These are phyloP conservation scores for Fusarium goolgardi DNA, from an alignment of 2,329 filamentous ascomycete species.

Conservation along the genomic window DNA sequence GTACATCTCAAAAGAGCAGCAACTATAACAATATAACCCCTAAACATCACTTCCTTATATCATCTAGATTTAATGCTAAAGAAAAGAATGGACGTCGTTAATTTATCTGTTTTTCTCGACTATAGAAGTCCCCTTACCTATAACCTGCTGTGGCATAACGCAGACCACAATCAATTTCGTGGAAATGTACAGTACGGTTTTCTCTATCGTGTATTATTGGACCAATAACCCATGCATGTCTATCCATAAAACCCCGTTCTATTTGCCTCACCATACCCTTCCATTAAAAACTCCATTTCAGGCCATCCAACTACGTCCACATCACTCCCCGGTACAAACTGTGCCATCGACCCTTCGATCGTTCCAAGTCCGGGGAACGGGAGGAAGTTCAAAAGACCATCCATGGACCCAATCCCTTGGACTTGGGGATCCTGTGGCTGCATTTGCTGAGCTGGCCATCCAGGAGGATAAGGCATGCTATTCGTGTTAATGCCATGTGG, in stretches of 20 bases:
- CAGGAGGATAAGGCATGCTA: neutral
- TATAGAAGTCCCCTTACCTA: no score
- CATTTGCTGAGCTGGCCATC: constrained; percentile 7
- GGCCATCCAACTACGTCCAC: constrained; percentile 40
- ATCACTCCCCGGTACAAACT: constrained; percentile 28
- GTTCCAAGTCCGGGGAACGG: constrained; percentile 22
- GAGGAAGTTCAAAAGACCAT: constrained; percentile 28
- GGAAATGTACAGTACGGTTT: no score
- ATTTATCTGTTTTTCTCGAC: no score
- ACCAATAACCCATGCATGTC: neutral
- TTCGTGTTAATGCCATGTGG: constrained; percentile 13
- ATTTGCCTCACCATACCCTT: constrained; percentile 26
- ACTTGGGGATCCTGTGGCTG: constrained; percentile 17
- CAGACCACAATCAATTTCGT: no score
- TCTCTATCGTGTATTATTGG: neutral
- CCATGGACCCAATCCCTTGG: constrained; percentile 25
- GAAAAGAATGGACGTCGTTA: no score
- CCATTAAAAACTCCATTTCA: constrained; percentile 41
- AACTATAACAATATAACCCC: no score
- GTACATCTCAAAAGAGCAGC: no score
- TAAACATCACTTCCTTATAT: no score
- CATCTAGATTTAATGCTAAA: no score
- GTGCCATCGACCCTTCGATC: constrained; percentile 21
- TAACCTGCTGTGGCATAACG: no score
- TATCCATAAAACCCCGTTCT: constrained; percentile 4